A percentile compares a stretch with the other conserved stretches of the same genome.
These are phyloP conservation scores for Vanrija pseudolonga DNA, from an alignment of 1,284 basidiomycete genomes.

Conservation along the genomic window DNA sequence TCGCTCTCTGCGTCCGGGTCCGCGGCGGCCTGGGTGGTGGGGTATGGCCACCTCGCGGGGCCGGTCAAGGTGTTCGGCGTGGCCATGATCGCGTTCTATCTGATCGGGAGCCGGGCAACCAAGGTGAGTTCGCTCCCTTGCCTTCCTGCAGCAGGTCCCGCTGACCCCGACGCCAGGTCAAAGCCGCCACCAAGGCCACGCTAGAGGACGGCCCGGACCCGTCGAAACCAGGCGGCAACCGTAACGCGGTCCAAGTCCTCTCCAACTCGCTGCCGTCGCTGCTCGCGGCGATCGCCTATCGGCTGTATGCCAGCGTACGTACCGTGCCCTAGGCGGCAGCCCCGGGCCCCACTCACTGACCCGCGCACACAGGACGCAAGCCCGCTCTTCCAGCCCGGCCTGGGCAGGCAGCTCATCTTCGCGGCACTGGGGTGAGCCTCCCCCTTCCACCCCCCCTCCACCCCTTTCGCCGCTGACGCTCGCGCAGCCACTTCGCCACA, in stretches of 20 bases:
- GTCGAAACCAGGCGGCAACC: slow-evolving; percentile 58
- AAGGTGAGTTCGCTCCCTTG: slow-evolving; percentile 58
- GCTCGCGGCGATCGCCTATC: slow-evolving; percentile 60
- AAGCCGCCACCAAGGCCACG: slow-evolving; percentile 58
- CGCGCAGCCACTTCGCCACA: slow-evolving; percentile 26
- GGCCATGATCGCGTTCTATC: slow-evolving; percentile 74
- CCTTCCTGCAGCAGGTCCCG: no score
- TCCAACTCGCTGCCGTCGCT: slow-evolving; percentile 73
- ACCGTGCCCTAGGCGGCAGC: no score
- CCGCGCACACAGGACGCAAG: slow-evolving; percentile 1
- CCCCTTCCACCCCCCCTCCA: no score
- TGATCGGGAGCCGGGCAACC: slow-evolving; percentile 76
- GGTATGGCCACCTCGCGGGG: slow-evolving; percentile 52
- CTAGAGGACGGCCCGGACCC: slow-evolving; percentile 75
- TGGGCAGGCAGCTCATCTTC: slow-evolving; percentile 52
- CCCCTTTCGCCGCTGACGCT: not conserved
- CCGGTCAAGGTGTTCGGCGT: slow-evolving; percentile 59
- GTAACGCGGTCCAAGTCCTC: slow-evolving; percentile 70
- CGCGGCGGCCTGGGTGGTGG: slow-evolving; percentile 68
- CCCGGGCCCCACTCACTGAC: no score
- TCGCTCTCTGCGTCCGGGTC: slow-evolving; percentile 54
- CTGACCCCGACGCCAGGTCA: no score
- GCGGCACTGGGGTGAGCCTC: slow-evolving; percentile 64
- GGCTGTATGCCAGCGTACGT: slow-evolving; percentile 52
- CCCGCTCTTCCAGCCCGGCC: not conserved